A percentile compares a stretch with the other conserved stretches of the same genome.
Evolutionary conservation across 768 basidiomycete species (phyloP).

Genomic region (Tylopilus intermedius): DNA sequence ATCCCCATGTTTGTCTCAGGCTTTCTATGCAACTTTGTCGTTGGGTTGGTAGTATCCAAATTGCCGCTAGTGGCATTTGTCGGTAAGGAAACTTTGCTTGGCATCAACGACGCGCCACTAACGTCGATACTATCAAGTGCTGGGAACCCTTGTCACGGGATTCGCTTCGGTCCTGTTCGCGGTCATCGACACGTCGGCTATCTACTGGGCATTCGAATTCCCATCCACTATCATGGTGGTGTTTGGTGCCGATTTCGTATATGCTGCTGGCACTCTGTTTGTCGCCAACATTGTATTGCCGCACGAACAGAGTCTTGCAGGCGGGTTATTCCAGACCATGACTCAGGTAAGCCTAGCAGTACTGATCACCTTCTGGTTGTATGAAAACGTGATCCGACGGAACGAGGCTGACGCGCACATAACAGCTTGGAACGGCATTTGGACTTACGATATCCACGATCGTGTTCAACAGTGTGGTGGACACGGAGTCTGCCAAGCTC

Average conservation of each 20-base stretch:
- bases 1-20: conserved; percentile 71
- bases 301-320: conserved; percentile 71
- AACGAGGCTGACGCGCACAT: not conserved
- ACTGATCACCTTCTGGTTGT: not conserved
- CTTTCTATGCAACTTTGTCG: conserved; percentile 55
- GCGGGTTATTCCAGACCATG: conserved; percentile 78
- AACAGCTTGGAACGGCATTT: conserved; percentile 60
- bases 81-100: conserved; percentile 33
- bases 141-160: conserved; percentile 56
- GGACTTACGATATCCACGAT: conserved; percentile 71
- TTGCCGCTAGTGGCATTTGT: conserved; percentile 44
- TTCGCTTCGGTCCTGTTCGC: conserved; percentile 62
- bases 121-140: conserved; percentile 24
- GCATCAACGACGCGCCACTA: not conserved
- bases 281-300: conserved; percentile 61
- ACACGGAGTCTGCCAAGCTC: conserved; percentile 25
- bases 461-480: conserved; percentile 53
- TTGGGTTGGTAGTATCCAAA: conserved; percentile 41
- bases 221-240: conserved; percentile 61
- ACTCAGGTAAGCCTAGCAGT: conserved; percentile 44
- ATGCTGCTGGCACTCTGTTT: conserved; percentile 67
- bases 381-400: not conserved
- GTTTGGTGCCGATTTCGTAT: conserved; percentile 75
- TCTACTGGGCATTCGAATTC: conserved; percentile 76
- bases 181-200: conserved; percentile 47